phyloP scores from a whole-genome alignment of 2,329 filamentous ascomycete genomes.

The Raffaelea albimanens region DNA sequence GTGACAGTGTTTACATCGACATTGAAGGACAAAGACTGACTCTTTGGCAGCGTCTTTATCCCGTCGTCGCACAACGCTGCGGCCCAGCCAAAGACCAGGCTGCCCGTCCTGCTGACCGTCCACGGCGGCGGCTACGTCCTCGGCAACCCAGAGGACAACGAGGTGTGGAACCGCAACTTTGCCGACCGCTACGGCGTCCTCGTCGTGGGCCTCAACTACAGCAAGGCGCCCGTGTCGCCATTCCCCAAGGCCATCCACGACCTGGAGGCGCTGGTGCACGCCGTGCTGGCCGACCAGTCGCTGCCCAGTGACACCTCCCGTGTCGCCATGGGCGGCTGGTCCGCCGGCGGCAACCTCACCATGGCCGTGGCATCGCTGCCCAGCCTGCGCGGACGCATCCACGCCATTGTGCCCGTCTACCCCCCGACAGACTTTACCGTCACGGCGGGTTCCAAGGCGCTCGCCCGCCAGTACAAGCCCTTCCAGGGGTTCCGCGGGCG shows the following conservation, averaged over 20 bases:
- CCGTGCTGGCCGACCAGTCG: slow-evolving; percentile 29
- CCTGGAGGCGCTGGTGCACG: slow-evolving; percentile 30
- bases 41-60: slow-evolving; percentile 27
- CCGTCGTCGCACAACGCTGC: slow-evolving; percentile 23
- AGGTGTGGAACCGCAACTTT: slow-evolving; percentile 35
- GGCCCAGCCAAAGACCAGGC: slow-evolving; percentile 8
- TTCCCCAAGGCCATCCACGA: slow-evolving; percentile 38
- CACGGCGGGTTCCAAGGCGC: slow-evolving; percentile 18
- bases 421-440: slow-evolving; percentile 32
- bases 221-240: slow-evolving; percentile 30
- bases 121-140: slow-evolving; percentile 43
- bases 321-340: slow-evolving; percentile 37
- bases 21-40: not conserved
- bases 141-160: slow-evolving; percentile 31
- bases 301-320: slow-evolving; percentile 34
- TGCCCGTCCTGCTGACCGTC: slow-evolving; percentile 37
- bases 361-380: slow-evolving; percentile 30
- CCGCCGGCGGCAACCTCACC: slow-evolving; percentile 40
- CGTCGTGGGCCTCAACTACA: slow-evolving; percentile 39
- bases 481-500: slow-evolving; percentile 19
- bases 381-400: slow-evolving; percentile 19
- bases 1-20: not conserved
- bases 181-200: slow-evolving; percentile 29
- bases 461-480: slow-evolving; percentile 26
- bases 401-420: slow-evolving; percentile 32